These are phyloP conservation scores for Leucocoprinus leucothites DNA, from an alignment of 768 basidiomycete genomes.

Conservation along the genomic window DNA sequence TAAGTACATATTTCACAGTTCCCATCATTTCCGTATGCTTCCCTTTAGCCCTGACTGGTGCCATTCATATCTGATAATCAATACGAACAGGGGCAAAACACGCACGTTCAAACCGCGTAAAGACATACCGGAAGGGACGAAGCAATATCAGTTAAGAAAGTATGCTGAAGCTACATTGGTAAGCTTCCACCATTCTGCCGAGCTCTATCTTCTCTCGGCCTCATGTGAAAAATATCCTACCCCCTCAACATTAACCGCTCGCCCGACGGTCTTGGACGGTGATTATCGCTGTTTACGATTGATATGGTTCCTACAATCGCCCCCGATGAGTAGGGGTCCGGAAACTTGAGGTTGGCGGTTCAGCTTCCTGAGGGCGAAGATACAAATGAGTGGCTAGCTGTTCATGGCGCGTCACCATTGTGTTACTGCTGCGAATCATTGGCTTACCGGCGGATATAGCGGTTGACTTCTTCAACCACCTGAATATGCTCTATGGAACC, in stretches of 20 bases:
- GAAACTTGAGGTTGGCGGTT: constrained; percentile 90
- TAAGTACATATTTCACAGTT: constrained; percentile 34
- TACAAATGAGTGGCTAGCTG: constrained; percentile 98
- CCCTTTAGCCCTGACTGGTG: neutral
- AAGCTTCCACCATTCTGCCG: constrained; percentile 20
- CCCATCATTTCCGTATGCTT: neutral
- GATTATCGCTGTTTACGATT: no score
- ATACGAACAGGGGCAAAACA: constrained; percentile 67
- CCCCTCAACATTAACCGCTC: no score
- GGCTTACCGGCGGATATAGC: constrained; percentile 43
- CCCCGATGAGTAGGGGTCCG: constrained; percentile 68
- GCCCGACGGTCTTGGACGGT: no score
- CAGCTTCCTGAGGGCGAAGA: constrained; percentile 97
- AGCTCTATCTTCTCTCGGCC: neutral
- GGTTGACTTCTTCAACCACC: constrained; percentile 99
- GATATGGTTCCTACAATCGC: neutral
- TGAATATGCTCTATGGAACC: constrained; percentile 99
- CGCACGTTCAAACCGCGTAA: constrained; percentile 96
- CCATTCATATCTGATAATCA: neutral
- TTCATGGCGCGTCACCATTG: constrained; percentile 68
- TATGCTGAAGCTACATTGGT: constrained; percentile 96
- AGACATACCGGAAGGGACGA: constrained; percentile 93
- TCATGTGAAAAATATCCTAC: neutral
- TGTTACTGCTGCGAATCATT: neutral
- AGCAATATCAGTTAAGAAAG: constrained; percentile 97